Percentiles rank a stretch among this genome's conserved stretches.
Conservation (phyloP, 169 alveolate species). For the Eimeria maxima region DNA sequence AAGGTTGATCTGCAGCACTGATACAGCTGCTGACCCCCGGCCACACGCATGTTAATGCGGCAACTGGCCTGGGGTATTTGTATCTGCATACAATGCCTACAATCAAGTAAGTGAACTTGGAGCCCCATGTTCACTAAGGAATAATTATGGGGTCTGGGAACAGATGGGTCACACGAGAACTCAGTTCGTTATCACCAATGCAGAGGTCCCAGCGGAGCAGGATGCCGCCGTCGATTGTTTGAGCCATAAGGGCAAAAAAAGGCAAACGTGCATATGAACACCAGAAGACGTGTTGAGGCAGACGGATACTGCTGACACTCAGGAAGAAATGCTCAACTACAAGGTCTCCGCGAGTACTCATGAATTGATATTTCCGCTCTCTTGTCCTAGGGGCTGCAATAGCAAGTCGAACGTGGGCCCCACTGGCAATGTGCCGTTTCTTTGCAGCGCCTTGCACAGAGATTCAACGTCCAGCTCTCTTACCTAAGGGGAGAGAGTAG, state of each 20-base stretch:
- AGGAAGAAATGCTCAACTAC: not conserved
- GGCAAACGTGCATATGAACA: not conserved
- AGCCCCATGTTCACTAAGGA: not conserved
- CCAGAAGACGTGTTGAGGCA: not conserved
- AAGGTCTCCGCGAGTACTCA: not conserved
- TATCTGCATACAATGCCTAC: not conserved
- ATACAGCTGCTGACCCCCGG: not conserved
- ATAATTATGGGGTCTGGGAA: not conserved
- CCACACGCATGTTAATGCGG: not conserved
- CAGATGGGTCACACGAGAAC: not conserved
- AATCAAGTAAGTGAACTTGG: not conserved
- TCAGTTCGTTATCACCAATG: not conserved
- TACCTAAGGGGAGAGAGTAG: constrained; percentile 26
- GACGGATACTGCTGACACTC: not conserved
- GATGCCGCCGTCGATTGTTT: not conserved
- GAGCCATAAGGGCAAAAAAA: not conserved
- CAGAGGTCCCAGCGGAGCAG: not conserved
- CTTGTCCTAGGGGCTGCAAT: constrained; percentile 52
- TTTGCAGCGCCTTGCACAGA: constrained; percentile 74
- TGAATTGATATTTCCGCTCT: not conserved
- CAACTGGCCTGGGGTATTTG: not conserved
- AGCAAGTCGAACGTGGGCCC: constrained; percentile 61
- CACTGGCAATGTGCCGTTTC: constrained; percentile 76
- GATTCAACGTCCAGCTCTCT: constrained; percentile 77
- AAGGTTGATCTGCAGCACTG: not conserved